Evolutionary conservation across 192 early-diverging fungal species (phyloP), one percentile per base, ranked within the genome.

Genomic region (Coemansia sp.): DNA sequence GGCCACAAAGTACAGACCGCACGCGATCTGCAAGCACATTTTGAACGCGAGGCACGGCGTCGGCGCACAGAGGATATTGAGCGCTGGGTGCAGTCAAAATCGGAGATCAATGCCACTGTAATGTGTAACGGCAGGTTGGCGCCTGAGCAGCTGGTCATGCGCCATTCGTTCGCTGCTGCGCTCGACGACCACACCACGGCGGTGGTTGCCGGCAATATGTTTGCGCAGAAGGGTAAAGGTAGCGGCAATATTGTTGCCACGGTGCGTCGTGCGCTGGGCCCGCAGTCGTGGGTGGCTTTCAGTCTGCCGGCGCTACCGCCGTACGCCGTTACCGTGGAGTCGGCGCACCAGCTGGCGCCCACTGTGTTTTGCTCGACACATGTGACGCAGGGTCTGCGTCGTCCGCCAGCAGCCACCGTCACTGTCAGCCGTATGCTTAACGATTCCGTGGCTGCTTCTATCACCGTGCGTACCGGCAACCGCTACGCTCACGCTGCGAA

Each of bases 201-300:
- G 14, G 67, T 77, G 3, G 55, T 92, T 20, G 75, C 83, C 38
- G 90, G 88, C 25, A 82, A 85, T 17, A 89, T 89, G 84, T 73
- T 88, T 11, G 66, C 90, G 28, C 71, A 87, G 45, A 87, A 89
- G 28, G 34, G 14, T 5, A 73, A 90, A 66, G 91, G 92, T 42
- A 86, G 86, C 2, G 93, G 92, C 45, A 94, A 88, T 57, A 79
- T 96, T 29, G 67, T 89, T 14, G 94, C 87, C 20, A 92, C 91
- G 12, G 61, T 96, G 32, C 87, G 89, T 2, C 92, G 94, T 75
- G 73, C 93, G 42, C 82, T 91, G 18, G 63, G 67, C 54, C 25
- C 51, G 7, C 52, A 77, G 51, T 65, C 85, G 38, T 77, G 81
- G 58, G 72, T 74, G 20, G 85, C 88, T 56, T 25, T 91, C 48